Conservation (phyloP, 1,139 yeast genomes). For the Candida gigantensis region DNA sequence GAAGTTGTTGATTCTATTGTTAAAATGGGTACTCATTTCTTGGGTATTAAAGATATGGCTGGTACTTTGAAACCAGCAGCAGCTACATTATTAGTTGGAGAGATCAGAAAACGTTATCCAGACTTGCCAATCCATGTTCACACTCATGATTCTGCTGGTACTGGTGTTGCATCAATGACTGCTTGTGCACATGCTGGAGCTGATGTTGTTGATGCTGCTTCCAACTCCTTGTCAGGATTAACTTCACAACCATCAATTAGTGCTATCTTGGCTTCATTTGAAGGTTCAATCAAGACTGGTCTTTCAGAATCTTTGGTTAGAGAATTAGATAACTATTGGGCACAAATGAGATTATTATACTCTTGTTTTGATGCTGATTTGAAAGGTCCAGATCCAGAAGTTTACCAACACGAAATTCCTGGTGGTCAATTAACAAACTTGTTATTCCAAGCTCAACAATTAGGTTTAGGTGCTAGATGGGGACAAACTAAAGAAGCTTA, state of each 20-base stretch:
- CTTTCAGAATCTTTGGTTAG: conserved; percentile 67
- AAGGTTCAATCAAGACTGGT: conserved; percentile 81
- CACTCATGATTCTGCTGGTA: conserved; percentile 99
- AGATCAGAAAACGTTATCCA: conserved; percentile 85
- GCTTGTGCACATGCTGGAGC: conserved; percentile 97
- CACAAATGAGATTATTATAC: conserved; percentile 94
- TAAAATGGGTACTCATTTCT: conserved; percentile 90
- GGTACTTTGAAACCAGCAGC: conserved; percentile 97
- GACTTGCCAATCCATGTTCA: conserved; percentile 96
- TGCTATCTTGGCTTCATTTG: conserved; percentile 89
- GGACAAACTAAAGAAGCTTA: conserved; percentile 91
- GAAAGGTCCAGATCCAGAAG: conserved; percentile 99
- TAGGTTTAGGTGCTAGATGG: conserved; percentile 97
- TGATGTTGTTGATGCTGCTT: conserved; percentile 96
- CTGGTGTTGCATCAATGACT: conserved; percentile 96
- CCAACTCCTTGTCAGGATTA: conserved; percentile 97
- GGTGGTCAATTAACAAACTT: conserved; percentile 99
- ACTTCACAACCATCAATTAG: conserved; percentile 97
- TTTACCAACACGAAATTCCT: conserved; percentile 96
- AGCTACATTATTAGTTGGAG: conserved; percentile 75
- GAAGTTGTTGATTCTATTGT: conserved; percentile 82
- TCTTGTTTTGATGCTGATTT: conserved; percentile 97
- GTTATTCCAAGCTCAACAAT: conserved; percentile 98
- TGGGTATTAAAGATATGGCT: conserved; percentile 99
- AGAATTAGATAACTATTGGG: conserved; percentile 94